phyloP scores from a whole-genome alignment of 306 rosid genomes.

The Vicia villosa region DNA sequence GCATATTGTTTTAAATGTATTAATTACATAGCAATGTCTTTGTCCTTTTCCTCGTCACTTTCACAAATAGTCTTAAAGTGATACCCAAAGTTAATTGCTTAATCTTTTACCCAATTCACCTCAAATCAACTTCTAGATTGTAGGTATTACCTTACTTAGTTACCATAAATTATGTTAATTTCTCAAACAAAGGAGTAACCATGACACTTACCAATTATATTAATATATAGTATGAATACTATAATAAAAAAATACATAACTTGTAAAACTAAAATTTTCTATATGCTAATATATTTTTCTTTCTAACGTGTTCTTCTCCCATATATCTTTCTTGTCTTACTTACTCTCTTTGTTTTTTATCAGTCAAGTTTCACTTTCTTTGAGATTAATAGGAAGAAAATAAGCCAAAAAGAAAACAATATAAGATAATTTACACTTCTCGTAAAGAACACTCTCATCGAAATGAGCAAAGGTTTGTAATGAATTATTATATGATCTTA shows the following conservation, averaged over 20 bases:
- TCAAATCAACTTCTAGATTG: slow-evolving; percentile 27
- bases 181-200: not conserved
- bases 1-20: slow-evolving; percentile 12
- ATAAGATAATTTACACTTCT: not conserved
- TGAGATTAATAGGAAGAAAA: not conserved
- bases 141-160: not conserved
- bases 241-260: not conserved
- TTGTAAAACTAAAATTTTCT: not conserved
- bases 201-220: not conserved
- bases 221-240: not conserved
- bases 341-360: slow-evolving; percentile 7
- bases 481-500: slow-evolving; percentile 8
- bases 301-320: not conserved
- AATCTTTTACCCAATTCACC: not conserved
- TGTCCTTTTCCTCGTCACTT: slow-evolving; percentile 28
- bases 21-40: slow-evolving; percentile 25
- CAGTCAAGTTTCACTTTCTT: slow-evolving; percentile 1
- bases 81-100: not conserved
- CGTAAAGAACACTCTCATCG: slow-evolving; percentile 28
- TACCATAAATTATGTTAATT: not conserved
- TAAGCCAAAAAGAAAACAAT: not conserved
- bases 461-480: slow-evolving; percentile 25
- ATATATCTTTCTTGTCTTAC: slow-evolving; percentile 9
- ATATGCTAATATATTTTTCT: not conserved
- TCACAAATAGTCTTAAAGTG: not conserved